A percentile compares a stretch with the other conserved stretches of the same genome.
phyloP scores from a whole-genome alignment of 176 grass and related monocot species.

The Rhynchospora pubera region DNA sequence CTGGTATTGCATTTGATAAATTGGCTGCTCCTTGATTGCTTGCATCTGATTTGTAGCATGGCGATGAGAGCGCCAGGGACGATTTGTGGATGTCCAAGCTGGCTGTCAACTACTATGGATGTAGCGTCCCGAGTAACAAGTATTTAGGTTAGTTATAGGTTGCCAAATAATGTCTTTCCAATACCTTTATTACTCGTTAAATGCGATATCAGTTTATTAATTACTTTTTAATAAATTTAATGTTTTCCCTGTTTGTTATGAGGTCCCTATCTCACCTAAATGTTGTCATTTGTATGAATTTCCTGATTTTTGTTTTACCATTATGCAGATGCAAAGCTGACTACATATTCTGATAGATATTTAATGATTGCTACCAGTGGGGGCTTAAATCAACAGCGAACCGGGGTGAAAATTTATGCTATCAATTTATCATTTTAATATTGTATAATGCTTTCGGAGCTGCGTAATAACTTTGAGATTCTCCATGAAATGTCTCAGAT shows the following conservation, averaged over 20 bases:
- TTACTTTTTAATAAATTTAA: not conserved
- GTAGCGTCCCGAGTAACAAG: conserved; percentile 73
- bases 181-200: not conserved
- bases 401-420: conserved; percentile 53
- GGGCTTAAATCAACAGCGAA: conserved; percentile 96
- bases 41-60: conserved; percentile 49
- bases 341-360: conserved; percentile 54
- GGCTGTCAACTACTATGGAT: conserved; percentile 60
- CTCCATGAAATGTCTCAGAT: conserved; percentile 52
- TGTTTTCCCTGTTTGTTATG: not conserved
- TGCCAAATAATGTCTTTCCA: too few relatives aligned
- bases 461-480: not conserved
- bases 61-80: conserved; percentile 21
- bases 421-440: conserved; percentile 3
- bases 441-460: not conserved
- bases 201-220: not conserved
- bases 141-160: conserved; percentile 45
- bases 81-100: conserved; percentile 80
- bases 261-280: not conserved
- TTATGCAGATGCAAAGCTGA: conserved; percentile 58
- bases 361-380: conserved; percentile 96
- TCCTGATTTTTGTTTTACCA: conserved; percentile 5
- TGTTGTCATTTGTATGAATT: not conserved
- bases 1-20: not conserved
- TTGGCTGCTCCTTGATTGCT: conserved; percentile 8